These are phyloP conservation scores for Solanum phureja DNA, from an alignment of 257 asterid species.

Conservation along the genomic window DNA sequence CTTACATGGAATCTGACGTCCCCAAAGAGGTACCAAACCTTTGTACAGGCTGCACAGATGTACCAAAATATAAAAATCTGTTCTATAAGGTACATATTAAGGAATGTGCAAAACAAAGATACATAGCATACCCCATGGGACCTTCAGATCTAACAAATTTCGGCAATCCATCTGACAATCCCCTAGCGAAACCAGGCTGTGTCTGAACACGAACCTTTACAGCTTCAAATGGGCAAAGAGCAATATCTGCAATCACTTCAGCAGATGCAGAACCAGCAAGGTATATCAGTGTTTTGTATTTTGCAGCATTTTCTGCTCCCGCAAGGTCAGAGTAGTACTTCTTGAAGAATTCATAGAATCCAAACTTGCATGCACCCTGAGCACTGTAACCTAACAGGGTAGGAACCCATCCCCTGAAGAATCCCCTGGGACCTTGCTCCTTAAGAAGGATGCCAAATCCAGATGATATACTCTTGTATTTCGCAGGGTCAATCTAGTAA, in stretches of 20 bases:
- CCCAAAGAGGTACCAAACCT: conserved; percentile 92
- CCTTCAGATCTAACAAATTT: conserved; percentile 56
- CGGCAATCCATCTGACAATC: conserved; percentile 47
- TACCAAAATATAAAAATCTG: background rate
- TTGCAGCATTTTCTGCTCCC: conserved; percentile 49
- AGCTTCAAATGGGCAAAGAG: conserved; percentile 57
- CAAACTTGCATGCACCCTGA: conserved; percentile 67
- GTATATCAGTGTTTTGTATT: conserved; percentile 48
- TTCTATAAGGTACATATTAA: background rate
- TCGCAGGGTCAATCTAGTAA: conserved; percentile 42
- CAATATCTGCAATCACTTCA: conserved; percentile 51
- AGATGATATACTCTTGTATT: conserved; percentile 48
- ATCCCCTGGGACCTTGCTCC: conserved; percentile 50
- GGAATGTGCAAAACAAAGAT: conserved; percentile 5
- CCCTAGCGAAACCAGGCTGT: conserved; percentile 56
- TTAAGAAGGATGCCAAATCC: conserved; percentile 44
- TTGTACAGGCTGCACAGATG: conserved; percentile 60
- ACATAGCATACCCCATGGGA: conserved; percentile 40
- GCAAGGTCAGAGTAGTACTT: conserved; percentile 52
- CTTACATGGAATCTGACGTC: conserved; percentile 97
- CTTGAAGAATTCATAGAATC: conserved; percentile 55
- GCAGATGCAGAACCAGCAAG: conserved; percentile 67
- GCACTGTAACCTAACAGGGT: conserved; percentile 58
- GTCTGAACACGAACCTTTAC: conserved; percentile 66
- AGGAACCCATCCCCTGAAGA: conserved; percentile 61